Evolutionary conservation across 169 alveolate genomes (phyloP), one percentile per base, ranked within the genome.

Genomic region (Blepharisma undulans): DNA sequence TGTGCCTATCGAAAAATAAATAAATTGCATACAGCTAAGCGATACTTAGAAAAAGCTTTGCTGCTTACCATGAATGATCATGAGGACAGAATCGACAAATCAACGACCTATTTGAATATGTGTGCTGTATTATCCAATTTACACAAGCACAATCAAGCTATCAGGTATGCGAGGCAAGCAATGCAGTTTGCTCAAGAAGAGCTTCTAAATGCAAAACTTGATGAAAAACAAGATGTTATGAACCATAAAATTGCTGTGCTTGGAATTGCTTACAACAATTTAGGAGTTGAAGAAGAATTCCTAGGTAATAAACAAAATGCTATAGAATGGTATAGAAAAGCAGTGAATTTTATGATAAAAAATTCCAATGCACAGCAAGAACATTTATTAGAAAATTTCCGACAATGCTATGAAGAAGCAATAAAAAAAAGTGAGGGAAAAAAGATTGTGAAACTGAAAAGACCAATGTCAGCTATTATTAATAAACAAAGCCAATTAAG

Each of bases 121-220:
- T 95, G 97, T 90, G 97, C 97, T 16, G 95, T 95, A 2, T 91
- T 95, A 4, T 91, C 95, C 14, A 77, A 92, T 80, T 76, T 92
- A 2, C 95, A 94, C 29, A 93, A 93, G 76, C 97, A 95, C 87
- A 94, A 94, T 27, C 91, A 92, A 36, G 97, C 97, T 1, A 72
- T 93, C 8, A 90, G 93, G 32, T 95, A 95, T 77, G 96, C 96
- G 5, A 92, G 92, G 95, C 88, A 92, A 14, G 96, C 97, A 19
- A 91, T 95, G 16, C 92, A 94, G n/a, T 66, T 92, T 33, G 88
- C 94, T 1, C 89, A 94, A 79, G 96, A 95, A 33, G 94, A 93
- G 72, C 66, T 91, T 66, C 18, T 91, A 8, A 18, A 48, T 10
- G 66, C 66, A 0, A 18, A 12, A 1, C 14, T 2, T 48, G 66